These are phyloP conservation scores for Ormosia emarginata DNA, from an alignment of 306 rosid species.

Conservation along the genomic window DNA sequence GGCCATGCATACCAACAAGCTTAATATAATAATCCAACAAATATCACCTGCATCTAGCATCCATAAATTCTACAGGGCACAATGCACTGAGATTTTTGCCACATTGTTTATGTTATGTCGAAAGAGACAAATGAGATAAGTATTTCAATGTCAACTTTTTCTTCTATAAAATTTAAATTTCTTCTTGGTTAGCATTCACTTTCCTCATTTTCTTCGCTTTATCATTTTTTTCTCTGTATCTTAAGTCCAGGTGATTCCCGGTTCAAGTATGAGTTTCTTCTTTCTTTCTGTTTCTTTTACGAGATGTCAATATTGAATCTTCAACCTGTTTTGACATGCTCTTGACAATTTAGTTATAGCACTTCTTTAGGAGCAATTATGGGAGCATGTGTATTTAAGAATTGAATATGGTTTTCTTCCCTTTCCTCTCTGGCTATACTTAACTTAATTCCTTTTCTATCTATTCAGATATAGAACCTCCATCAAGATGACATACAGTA, in stretches of 20 bases:
- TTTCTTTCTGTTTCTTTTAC: background rate
- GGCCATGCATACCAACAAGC: background rate
- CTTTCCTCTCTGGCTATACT: background rate
- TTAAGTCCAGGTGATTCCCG: background rate
- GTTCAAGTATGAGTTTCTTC: slow-evolving; percentile 10
- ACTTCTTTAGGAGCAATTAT: background rate
- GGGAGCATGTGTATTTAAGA: background rate
- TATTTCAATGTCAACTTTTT: background rate
- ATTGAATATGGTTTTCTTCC: background rate
- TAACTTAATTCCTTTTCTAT: slow-evolving; percentile 1
- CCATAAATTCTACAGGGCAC: background rate
- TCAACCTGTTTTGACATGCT: background rate
- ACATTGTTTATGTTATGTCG: background rate
- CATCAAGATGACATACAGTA: background rate
- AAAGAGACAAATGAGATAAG: background rate
- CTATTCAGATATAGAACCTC: slow-evolving; percentile 9
- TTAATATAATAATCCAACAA: background rate
- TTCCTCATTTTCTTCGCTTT: background rate
- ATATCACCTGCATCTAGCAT: slow-evolving; percentile 3
- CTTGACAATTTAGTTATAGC: background rate
- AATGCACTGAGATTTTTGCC: background rate
- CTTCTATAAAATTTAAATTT: background rate
- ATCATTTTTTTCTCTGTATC: slow-evolving; percentile 7
- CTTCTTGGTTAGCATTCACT: background rate
- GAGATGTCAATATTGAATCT: background rate